Evolutionary conservation across 495 filamentous ascomycete genomes (phyloP), one percentile per base, ranked within the genome.

Genomic region (Neurospora tetrasperma): DNA sequence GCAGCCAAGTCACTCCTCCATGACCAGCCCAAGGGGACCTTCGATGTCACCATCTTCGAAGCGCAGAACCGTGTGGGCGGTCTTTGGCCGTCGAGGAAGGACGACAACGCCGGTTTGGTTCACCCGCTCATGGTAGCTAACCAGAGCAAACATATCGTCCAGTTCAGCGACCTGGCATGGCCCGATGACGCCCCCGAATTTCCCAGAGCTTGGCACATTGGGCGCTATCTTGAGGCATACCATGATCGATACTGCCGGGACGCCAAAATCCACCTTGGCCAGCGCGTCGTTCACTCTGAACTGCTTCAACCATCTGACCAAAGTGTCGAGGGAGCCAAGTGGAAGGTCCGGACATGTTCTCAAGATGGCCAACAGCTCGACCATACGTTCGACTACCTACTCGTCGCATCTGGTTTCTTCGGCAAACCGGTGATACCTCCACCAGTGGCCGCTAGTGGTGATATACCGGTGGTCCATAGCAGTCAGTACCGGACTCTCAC

Each of bases 141-240:
- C 80, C 88, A 93, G 71, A 93, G 90, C 80, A 87, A 87, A 27
- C 93, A 92, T 81, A 92, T 91, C 0, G 91, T 94, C 46, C 85
- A 88, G 48, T 96, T 97, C 79, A 92, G 92, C 12, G 94, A 96
- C 79, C 79, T 94, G 6, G 86, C 90, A 18, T 94, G 93, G 92
- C 78, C 77, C 4, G 78, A 83, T 9, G 78, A 79, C 4, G 76
- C 84, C 12, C 88, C 89, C 2, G 82, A 90, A 79, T 91, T 94
- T 74, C 93, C 93, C 10, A 87, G 83, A 16, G 94, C 93, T 7
- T 90, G 87, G 84, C 86, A 93, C 78, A 89, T 95, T n/a, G 91
- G 91, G 14, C 79, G 80, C 72, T 97, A 97, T 79, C 80, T 96
- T 23, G 81, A 89, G 73, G 79, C 79, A 5, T 97, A 94, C 82